These are phyloP conservation scores for Phytophthora foliorum DNA, from an alignment of 352 stramenopile species.

Conservation along the genomic window DNA sequence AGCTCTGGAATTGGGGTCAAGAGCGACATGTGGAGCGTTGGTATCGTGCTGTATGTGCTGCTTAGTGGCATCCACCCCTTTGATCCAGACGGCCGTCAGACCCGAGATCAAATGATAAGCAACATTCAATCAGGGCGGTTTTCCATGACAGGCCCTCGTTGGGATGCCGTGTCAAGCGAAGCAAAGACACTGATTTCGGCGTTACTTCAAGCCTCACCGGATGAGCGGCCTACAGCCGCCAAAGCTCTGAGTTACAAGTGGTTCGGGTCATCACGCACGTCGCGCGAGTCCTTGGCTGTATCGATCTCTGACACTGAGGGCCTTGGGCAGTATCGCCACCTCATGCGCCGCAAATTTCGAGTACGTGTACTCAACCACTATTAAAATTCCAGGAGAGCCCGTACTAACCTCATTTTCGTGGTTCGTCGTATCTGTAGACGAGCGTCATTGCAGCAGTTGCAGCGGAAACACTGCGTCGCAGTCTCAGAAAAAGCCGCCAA, in stretches of 20 bases:
- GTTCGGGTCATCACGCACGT: constrained; percentile 58
- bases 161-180: constrained; percentile 59
- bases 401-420: background rate
- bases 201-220: constrained; percentile 46
- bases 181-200: constrained; percentile 56
- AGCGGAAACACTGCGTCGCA: constrained; percentile 58
- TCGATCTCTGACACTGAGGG: constrained; percentile 57
- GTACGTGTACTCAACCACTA: constrained; percentile 32
- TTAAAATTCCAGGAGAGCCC: background rate
- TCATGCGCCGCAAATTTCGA: constrained; percentile 77
- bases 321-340: constrained; percentile 61
- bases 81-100: constrained; percentile 70
- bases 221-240: constrained; percentile 40
- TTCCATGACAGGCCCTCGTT: constrained; percentile 50
- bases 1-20: constrained; percentile 49
- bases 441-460: constrained; percentile 73
- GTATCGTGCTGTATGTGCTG: constrained; percentile 92
- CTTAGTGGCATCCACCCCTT: constrained; percentile 86
- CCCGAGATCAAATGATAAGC: constrained; percentile 78
- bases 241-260: constrained; percentile 57
- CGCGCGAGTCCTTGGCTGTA: constrained; percentile 54
- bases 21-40: constrained; percentile 90
- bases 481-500: constrained; percentile 54
- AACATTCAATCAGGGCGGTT: constrained; percentile 60
- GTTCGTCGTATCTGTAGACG: constrained; percentile 31